Percentiles rank a stretch among this genome's conserved stretches.
These are phyloP conservation scores for Plasmodium gonderi DNA, from an alignment of 169 alveolate genomes.

Conservation along the genomic window DNA sequence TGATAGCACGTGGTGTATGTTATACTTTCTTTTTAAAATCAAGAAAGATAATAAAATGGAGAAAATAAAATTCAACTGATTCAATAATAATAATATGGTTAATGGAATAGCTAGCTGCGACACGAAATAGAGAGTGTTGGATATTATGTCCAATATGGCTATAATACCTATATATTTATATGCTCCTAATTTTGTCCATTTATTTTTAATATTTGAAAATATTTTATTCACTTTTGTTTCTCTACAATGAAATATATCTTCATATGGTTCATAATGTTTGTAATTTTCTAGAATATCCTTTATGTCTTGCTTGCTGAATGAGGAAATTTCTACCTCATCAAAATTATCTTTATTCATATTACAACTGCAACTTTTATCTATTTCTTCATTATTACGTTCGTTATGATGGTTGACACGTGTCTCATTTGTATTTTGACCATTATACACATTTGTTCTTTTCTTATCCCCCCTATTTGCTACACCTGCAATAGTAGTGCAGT, in stretches of 20 bases:
- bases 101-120: conserved; percentile 71
- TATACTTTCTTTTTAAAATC: conserved; percentile 52
- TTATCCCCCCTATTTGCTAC: background rate
- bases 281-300: conserved; percentile 21
- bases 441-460: background rate
- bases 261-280: background rate
- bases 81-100: conserved; percentile 45
- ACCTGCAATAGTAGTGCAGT: too few relatives aligned
- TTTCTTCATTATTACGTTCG: background rate
- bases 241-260: background rate
- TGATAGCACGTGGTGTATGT: conserved; percentile 45
- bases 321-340: background rate
- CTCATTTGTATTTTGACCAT: background rate
- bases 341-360: background rate
- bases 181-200: conserved; percentile 51
- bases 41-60: conserved; percentile 55
- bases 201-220: background rate
- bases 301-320: conserved; percentile 9
- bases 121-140: conserved; percentile 60
- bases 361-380: background rate
- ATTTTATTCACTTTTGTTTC: background rate
- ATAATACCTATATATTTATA: conserved; percentile 41
- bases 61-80: conserved; percentile 64
- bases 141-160: conserved; percentile 38
- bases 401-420: background rate